Conservation (phyloP, 352 stramenopile genomes). For the Phytophthora constricta region DNA sequence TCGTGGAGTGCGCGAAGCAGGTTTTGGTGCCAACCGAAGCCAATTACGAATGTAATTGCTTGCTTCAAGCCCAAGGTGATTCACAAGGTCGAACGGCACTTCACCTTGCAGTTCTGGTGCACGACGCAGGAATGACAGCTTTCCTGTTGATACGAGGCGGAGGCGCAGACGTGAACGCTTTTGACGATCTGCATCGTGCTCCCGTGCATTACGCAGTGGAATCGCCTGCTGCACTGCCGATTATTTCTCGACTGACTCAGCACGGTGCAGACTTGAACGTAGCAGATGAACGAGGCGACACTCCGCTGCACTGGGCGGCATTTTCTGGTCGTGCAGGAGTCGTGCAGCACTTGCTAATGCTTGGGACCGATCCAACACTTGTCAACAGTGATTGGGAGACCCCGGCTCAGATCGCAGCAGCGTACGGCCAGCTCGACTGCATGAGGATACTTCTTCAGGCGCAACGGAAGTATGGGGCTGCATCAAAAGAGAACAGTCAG, state of each 20-base stretch:
- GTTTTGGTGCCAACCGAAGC: conserved; percentile 34
- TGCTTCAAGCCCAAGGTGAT: conserved; percentile 37
- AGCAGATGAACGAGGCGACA: conserved; percentile 70
- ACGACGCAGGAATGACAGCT: conserved; percentile 41
- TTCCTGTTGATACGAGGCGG: conserved; percentile 37
- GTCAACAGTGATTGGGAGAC: conserved; percentile 71
- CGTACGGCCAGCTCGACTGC: conserved; percentile 55
- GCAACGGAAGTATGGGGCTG: conserved; percentile 20
- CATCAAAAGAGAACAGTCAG: conserved; percentile 3
- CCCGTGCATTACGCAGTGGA: conserved; percentile 54
- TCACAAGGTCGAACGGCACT: conserved; percentile 40
- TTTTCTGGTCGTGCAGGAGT: conserved; percentile 51
- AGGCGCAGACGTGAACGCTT: conserved; percentile 23
- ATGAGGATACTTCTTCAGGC: conserved; percentile 46
- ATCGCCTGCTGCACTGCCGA: conserved; percentile 29
- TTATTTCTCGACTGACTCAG: conserved; percentile 29
- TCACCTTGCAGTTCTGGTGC: conserved; percentile 45
- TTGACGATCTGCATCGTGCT: conserved; percentile 44
- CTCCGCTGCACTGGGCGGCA: conserved; percentile 70
- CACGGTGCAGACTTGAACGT: conserved; percentile 52
- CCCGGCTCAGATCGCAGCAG: conserved; percentile 53
- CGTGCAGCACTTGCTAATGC: conserved; percentile 44
- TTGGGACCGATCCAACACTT: conserved; percentile 52
- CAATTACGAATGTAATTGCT: conserved; percentile 25
- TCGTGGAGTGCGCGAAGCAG: conserved; percentile 60